Evolutionary conservation across 1,284 basidiomycete genomes (phyloP).

Genomic region (Sanguinoderma infundibulare): DNA sequence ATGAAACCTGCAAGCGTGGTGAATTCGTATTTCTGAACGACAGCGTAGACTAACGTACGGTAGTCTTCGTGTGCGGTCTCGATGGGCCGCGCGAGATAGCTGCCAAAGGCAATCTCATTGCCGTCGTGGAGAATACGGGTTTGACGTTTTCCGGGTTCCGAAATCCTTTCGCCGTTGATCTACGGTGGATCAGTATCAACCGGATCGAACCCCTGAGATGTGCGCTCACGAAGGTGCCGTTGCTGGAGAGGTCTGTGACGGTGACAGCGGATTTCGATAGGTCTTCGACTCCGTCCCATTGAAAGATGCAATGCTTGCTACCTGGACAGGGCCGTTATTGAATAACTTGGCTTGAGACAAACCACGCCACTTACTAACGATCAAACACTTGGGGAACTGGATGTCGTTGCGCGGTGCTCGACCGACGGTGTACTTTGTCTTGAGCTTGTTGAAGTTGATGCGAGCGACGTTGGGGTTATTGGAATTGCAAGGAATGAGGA

Average conservation of each 20-base stretch:
- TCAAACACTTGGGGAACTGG: background rate
- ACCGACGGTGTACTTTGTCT: constrained; percentile 2
- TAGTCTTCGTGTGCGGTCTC: constrained; percentile 58
- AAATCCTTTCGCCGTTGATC: constrained; percentile 72
- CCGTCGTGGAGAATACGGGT: constrained; percentile 68
- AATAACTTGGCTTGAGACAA: background rate
- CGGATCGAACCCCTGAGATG: constrained; percentile 4
- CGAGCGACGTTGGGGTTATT: background rate
- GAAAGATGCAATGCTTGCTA: constrained; percentile 63
- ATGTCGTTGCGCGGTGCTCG: constrained; percentile 2
- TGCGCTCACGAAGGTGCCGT: constrained; percentile 78
- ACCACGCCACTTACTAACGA: constrained; percentile 2
- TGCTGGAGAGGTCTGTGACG: constrained; percentile 77
- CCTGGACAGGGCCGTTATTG: constrained; percentile 44
- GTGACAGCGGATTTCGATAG: constrained; percentile 56
- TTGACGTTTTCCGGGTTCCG: constrained; percentile 51
- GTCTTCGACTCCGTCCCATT: constrained; percentile 62
- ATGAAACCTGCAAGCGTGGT: constrained; percentile 43
- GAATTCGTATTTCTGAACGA: background rate
- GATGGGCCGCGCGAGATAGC: constrained; percentile 45
- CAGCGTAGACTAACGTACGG: constrained; percentile 39
- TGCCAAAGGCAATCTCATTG: constrained; percentile 82
- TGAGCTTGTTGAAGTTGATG: constrained; percentile 6
- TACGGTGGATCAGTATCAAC: constrained; percentile 33
- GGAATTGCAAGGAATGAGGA: constrained; percentile 7